These are phyloP conservation scores for Mycena latifolia DNA, from an alignment of 768 basidiomycete species.

Conservation along the genomic window DNA sequence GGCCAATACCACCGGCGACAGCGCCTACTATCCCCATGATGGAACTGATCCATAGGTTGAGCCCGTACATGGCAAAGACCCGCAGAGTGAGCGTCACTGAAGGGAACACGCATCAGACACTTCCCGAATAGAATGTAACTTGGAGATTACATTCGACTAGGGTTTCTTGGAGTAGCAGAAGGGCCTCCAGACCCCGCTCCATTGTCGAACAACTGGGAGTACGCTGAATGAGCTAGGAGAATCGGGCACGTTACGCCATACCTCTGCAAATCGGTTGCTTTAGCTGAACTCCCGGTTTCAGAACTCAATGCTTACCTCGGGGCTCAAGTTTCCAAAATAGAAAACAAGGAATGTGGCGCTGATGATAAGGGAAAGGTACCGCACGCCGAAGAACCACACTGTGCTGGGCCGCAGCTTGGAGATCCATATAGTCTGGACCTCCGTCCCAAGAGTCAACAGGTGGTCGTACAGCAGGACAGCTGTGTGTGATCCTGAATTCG, in stretches of 20 bases:
- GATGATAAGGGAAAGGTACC: conserved; percentile 25
- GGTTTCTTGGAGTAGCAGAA: conserved; percentile 16
- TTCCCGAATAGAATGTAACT: not conserved
- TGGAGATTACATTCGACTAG: conserved; percentile 22
- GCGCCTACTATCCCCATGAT: not conserved
- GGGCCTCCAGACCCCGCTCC: conserved; percentile 17
- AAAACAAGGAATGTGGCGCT: conserved; percentile 11
- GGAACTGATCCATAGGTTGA: conserved; percentile 4
- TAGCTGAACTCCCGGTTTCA: too few relatives aligned
- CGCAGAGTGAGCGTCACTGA: conserved; percentile 27
- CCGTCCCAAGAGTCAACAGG: conserved; percentile 17
- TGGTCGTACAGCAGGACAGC: conserved; percentile 32
- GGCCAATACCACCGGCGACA: conserved; percentile 13
- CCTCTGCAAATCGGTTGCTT: conserved; percentile 9
- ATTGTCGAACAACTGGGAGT: conserved; percentile 22
- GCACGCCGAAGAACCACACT: conserved; percentile 23
- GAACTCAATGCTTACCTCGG: conserved; percentile 5
- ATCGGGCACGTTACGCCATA: not conserved
- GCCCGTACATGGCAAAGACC: conserved; percentile 27
- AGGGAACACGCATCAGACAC: not conserved
- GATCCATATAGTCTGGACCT: conserved; percentile 24
- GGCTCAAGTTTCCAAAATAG: conserved; percentile 21
- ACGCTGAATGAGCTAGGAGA: not conserved
- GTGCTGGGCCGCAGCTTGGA: not conserved
- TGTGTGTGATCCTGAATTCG: not conserved